phyloP scores from a whole-genome alignment of 2,329 filamentous ascomycete genomes.

The Phyllosticta citrichinensis region DNA sequence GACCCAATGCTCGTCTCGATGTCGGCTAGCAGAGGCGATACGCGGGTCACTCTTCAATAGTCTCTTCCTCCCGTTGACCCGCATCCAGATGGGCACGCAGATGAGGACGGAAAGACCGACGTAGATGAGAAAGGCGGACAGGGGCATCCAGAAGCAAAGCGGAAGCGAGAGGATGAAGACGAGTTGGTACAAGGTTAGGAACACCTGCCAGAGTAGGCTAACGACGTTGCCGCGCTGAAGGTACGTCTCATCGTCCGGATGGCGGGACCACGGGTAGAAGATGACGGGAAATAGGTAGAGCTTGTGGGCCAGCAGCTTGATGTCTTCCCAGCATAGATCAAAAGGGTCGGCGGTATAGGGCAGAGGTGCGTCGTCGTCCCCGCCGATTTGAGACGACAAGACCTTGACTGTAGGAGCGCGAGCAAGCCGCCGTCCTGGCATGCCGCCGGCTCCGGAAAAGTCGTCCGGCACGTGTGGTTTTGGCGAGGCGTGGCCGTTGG shows the following conservation, averaged over 20 bases:
- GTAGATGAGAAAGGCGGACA: conserved; percentile 25
- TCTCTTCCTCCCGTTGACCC: conserved; percentile 25
- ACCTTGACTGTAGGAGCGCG: conserved; percentile 7
- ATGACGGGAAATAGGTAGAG: conserved; percentile 14
- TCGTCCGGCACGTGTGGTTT: background rate
- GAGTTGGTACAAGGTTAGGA: conserved; percentile 51
- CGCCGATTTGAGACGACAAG: conserved; percentile 8
- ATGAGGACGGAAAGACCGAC: conserved; percentile 18
- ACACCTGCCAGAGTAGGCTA: conserved; percentile 46
- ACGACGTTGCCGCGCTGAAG: conserved; percentile 47
- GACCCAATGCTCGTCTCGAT: conserved; percentile 62
- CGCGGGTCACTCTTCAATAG: conserved; percentile 46
- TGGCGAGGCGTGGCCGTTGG: background rate
- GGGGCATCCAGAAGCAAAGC: conserved; percentile 36
- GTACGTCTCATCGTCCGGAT: conserved; percentile 49
- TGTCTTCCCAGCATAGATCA: conserved; percentile 16
- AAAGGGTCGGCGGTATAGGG: conserved; percentile 19
- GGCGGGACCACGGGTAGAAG: conserved; percentile 13
- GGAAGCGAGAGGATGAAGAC: conserved; percentile 51
- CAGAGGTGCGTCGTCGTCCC: conserved; percentile 10
- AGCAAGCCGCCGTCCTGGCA: background rate
- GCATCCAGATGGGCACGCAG: conserved; percentile 21
- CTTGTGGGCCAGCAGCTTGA: conserved; percentile 14
- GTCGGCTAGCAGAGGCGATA: conserved; percentile 27
- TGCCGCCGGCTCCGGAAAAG: background rate